Evolutionary conservation across 768 basidiomycete species (phyloP).

Genomic region (Clavulina sp.): DNA sequence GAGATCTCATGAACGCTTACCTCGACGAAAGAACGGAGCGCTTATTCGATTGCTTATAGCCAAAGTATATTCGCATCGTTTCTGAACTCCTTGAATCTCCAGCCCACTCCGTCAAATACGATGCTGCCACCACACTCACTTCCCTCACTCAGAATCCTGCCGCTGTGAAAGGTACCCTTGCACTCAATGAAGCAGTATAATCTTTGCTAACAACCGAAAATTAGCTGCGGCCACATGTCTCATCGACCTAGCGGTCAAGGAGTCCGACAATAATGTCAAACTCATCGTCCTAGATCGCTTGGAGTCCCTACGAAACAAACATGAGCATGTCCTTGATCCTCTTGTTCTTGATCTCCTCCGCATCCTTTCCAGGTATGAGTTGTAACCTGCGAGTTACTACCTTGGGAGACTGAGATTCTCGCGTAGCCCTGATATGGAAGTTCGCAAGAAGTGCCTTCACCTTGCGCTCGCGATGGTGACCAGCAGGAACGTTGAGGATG

Average conservation of each 20-base stretch:
- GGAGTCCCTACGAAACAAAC: slow-evolving; percentile 61
- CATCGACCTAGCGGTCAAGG: slow-evolving; percentile 79
- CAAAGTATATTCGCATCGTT: slow-evolving; percentile 87
- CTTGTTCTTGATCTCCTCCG: slow-evolving; percentile 94
- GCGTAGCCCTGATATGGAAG: slow-evolving; percentile 82
- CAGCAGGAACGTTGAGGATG: slow-evolving; percentile 89
- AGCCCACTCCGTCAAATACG: slow-evolving; percentile 91
- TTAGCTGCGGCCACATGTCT: slow-evolving; percentile 77
- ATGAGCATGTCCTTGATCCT: slow-evolving; percentile 75
- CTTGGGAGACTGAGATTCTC: slow-evolving; percentile 3
- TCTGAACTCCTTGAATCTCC: slow-evolving; percentile 80
- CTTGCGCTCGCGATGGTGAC: slow-evolving; percentile 89
- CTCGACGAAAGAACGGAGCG: neutral
- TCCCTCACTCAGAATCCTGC: slow-evolving; percentile 88
- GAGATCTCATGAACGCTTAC: slow-evolving; percentile 17
- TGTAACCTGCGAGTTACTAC: neutral
- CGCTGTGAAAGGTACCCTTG: slow-evolving; percentile 68
- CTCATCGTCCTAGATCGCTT: slow-evolving; percentile 90
- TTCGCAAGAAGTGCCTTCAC: slow-evolving; percentile 75
- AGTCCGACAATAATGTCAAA: slow-evolving; percentile 98
- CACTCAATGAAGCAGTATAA: neutral
- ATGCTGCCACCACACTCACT: slow-evolving; percentile 89
- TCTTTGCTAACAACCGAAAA: slow-evolving; percentile 1
- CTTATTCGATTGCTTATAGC: slow-evolving; percentile 23
- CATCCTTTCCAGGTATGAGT: slow-evolving; percentile 54